These are phyloP conservation scores for Epichloe sp. DNA, from an alignment of 2,329 filamentous ascomycete species.

Conservation along the genomic window DNA sequence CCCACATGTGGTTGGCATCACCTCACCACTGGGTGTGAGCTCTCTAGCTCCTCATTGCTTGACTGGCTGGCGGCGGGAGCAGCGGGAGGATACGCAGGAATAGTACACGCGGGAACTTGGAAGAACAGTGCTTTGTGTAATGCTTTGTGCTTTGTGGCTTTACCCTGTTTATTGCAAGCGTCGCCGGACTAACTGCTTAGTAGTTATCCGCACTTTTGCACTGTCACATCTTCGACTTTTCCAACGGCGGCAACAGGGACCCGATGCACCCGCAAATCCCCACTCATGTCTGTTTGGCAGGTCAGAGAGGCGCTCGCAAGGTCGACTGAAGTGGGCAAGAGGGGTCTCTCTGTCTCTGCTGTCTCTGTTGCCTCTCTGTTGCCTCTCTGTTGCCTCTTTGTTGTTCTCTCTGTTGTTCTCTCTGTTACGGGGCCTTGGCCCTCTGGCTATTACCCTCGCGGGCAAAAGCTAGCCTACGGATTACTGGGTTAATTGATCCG, in stretches of 20 bases:
- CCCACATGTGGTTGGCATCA: neutral
- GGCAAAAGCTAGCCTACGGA: neutral
- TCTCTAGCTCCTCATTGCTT: no score
- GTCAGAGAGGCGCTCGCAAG: conserved; percentile 17
- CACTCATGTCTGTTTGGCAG: conserved; percentile 5
- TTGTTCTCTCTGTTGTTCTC: no score
- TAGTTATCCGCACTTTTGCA: neutral
- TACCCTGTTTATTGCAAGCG: neutral
- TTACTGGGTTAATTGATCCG: neutral
- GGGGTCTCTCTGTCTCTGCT: neutral
- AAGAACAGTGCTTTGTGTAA: no score
- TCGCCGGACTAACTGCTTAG: neutral
- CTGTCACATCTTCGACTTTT: neutral
- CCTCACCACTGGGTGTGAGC: neutral
- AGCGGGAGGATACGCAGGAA: neutral
- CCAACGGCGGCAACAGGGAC: neutral
- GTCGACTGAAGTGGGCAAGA: conserved; percentile 20
- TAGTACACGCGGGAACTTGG: no score
- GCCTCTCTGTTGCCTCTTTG: no score
- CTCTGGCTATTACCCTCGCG: neutral
- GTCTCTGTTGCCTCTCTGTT: no score
- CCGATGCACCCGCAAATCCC: neutral
- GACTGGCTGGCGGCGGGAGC: neutral
- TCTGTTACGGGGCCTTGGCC: neutral
- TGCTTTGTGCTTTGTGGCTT: neutral